A percentile compares a stretch with the other conserved stretches of the same genome.
Evolutionary conservation across 2,329 filamentous ascomycete species (phyloP).

Genomic region (Claviceps africana): DNA sequence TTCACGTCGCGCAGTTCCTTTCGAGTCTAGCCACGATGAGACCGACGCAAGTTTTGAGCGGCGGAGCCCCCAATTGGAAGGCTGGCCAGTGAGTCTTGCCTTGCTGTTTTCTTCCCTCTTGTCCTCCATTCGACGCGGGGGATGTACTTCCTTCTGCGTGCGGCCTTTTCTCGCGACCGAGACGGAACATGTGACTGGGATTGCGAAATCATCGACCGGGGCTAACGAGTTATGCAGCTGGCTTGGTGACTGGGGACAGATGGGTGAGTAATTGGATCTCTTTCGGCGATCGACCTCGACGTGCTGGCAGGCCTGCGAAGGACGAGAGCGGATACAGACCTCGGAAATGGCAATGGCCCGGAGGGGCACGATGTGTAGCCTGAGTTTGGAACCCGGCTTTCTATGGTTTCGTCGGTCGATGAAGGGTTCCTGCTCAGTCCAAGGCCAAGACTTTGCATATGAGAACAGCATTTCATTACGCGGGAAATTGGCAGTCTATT

Average conservation of each 20-base stretch:
- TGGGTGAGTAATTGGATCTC: conserved; percentile 44
- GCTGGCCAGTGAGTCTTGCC: conserved; percentile 21
- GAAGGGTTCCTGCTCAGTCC: not conserved
- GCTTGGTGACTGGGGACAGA: conserved; percentile 59
- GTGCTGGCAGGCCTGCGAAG: not conserved
- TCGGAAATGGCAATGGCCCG: not conserved
- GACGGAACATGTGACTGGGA: not conserved
- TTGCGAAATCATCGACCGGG: not conserved
- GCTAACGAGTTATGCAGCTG: conserved; percentile 37
- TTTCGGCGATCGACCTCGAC: not conserved
- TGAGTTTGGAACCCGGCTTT: not conserved
- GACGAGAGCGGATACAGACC: not conserved
- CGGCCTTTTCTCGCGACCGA: conserved; percentile 17
- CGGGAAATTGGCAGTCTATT: not conserved
- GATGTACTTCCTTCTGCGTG: conserved; percentile 8
- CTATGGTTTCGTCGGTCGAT: not conserved
- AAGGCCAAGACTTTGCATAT: not conserved
- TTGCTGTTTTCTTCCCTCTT: not conserved
- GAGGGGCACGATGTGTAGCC: not conserved
- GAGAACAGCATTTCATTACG: not conserved
- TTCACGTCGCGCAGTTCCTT: conserved; percentile 11
- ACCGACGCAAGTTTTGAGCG: conserved; percentile 26
- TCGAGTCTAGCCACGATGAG: conserved; percentile 22
- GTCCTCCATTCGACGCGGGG: not conserved
- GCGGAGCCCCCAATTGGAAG: conserved; percentile 20